Conservation (phyloP, 2,329 filamentous ascomycete species). For the Daldinia sp. region DNA sequence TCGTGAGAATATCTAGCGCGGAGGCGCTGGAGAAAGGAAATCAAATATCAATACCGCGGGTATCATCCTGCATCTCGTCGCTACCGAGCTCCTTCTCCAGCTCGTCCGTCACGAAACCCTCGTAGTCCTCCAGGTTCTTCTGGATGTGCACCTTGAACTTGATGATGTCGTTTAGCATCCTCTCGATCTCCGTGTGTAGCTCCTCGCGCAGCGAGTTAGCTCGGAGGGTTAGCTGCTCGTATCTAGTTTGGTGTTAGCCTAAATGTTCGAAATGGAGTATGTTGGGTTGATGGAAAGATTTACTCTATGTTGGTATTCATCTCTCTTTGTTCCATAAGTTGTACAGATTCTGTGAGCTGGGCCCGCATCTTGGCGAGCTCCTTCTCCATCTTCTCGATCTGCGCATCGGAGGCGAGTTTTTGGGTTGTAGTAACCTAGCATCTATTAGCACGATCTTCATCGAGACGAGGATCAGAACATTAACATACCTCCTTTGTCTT, state of each 20-base stretch:
- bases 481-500: constrained; percentile 78
- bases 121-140: constrained; percentile 90
- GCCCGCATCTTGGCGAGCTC: constrained; percentile 93
- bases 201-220: constrained; percentile 90
- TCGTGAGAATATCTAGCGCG: constrained; percentile 10
- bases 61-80: constrained; percentile 65
- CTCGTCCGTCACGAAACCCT: constrained; percentile 91
- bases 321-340: constrained; percentile 91
- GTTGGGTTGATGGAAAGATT: constrained; percentile 47
- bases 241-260: constrained; percentile 58
- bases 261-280: neutral
- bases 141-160: constrained; percentile 99
- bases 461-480: neutral
- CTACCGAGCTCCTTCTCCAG: constrained; percentile 84
- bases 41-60: constrained; percentile 58
- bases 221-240: constrained; percentile 88
- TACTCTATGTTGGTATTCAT: constrained; percentile 97
- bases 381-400: constrained; percentile 99
- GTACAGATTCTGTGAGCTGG: constrained; percentile 83
- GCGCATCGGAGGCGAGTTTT: constrained; percentile 86
- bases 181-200: constrained; percentile 95
- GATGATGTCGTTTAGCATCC: constrained; percentile 95
- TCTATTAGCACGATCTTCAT: constrained; percentile 22
- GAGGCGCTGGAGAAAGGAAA: constrained; percentile 6
- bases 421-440: constrained; percentile 75